Base-by-base conservation (phyloP, 208 protist genomes). In the Wallacemonas sp. region DNA sequence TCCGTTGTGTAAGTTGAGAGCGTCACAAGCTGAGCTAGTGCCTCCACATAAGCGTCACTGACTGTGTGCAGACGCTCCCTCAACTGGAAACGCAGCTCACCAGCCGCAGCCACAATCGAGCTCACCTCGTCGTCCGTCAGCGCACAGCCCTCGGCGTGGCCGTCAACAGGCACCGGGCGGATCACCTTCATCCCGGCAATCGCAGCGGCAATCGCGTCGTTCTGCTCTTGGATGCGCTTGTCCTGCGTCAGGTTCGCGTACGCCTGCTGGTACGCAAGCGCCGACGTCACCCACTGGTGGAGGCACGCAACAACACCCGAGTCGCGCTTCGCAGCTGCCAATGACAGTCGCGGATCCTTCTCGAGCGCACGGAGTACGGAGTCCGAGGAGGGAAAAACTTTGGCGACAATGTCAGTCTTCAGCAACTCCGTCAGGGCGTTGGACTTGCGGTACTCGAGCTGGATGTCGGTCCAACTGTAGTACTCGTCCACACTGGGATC, bases 121-220 rank as follows among this genome's bases (percentile, higher is more conserved):
- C 64, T 39, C 2, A 91, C 72, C 38, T 91, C 81, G 26, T 87
- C 78, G 48, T 86, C 77, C 14, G 80, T 87, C 4, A 91, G 68
- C n/a, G 73, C 85, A 44, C 85, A 87, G 38, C 46, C 73, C 27
- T 71, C 47, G 11, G 84, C 65, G 12, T 47, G 34, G n/a, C 65
- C 68, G 66, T 81, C 78, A 54, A 85, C 67, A 27, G 54, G 49
- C 41, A 91, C 69, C 4, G 79, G 62, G 36, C 74, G 82, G 56
- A 90, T 90, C 34, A 90, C 60, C 74, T 84, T 90, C 78, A 86
- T 85, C 3, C 77, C 77, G 19, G 77, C 71, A 57, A 90, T 90
- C 29, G 73, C 65, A 44, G 61, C 66, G 5, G 65, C 69, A 60
- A 90, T 90, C 21, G 74, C 68, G 60, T 82, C 72, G 61, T 90